These are phyloP conservation scores for Malus sylvestris DNA, from an alignment of 306 rosid species.

Conservation along the genomic window DNA sequence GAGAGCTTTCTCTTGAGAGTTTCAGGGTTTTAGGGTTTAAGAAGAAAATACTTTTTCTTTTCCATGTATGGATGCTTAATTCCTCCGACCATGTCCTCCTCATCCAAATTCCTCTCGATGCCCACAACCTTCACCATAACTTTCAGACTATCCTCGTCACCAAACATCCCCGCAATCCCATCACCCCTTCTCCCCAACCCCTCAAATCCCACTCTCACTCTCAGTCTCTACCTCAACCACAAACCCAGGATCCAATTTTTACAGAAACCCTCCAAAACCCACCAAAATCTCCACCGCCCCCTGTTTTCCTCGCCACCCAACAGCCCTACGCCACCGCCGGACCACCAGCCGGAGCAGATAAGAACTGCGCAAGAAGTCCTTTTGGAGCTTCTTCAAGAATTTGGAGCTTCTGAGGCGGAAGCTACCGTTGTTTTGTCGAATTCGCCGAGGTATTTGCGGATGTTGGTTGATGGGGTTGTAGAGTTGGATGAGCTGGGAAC, in stretches of 20 bases:
- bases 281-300: background rate
- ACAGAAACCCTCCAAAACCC: conserved; percentile 4
- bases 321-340: background rate
- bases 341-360: conserved; percentile 11
- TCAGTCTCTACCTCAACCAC: conserved; percentile 3
- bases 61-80: background rate
- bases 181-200: background rate
- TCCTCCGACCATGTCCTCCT: conserved; percentile 16
- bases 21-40: conserved; percentile 9
- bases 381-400: conserved; percentile 37
- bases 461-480: conserved; percentile 59
- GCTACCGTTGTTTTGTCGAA: conserved; percentile 41
- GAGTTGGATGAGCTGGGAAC: conserved; percentile 64
- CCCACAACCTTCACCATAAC: conserved; percentile 7
- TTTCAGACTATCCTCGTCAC: background rate
- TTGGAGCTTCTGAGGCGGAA: conserved; percentile 50
- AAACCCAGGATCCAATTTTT: background rate
- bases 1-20: background rate
- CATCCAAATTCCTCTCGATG: conserved; percentile 21
- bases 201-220: background rate
- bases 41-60: background rate
- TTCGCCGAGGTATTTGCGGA: conserved; percentile 48
- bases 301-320: conserved; percentile 16
- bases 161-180: background rate
- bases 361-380: conserved; percentile 44